Base-by-base conservation (phyloP, 1,284 basidiomycete species). In the Veloporphyrellus conicus region DNA sequence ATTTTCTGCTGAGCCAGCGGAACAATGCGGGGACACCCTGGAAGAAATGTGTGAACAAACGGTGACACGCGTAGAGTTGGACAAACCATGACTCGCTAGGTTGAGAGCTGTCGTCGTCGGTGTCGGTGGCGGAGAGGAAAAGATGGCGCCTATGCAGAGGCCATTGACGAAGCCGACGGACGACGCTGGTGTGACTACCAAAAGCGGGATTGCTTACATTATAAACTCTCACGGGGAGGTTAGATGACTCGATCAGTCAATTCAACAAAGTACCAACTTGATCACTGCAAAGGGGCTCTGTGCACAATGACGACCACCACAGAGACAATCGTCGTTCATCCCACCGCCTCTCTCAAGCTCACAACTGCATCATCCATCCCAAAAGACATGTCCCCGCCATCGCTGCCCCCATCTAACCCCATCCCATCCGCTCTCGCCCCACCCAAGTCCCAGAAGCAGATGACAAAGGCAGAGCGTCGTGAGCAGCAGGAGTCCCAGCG, bases 1-100 rank as follows among this genome's bases (percentile, higher is more conserved):
- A 96, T 71, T 95, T 96, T 76, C 87, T 93, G 66, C 91, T 93
- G 52, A 95, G 77, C 91, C 92, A 95, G 66, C 92, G 82, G 72
- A 95, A 93, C 54, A 95, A 79, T 49, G 92, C 93, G 50, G 92
- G 92, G 55, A 95, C 92, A 84, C 92, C 92, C 92, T 93, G 49
- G 2, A 52, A 45, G 35, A 40, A 18, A 18, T 19, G 38, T 5
- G 34, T 43, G 12, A 53, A 28, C 8, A 14, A 16, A 47, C 23
- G 9, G 15, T 4, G 14, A 25, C 0, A 9, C 1, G n/a, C 1
- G 19, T 1, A 10, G 14, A 25, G 0, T 18, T 19, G 9, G 4
- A 43, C 58, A 2, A 19, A 66, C 61, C 61, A 62, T 61, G 45
- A 18, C 20, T 49, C 39, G 16, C 15, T 23, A 27, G 15, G 34